A percentile compares a stretch with the other conserved stretches of the same genome.
These are phyloP conservation scores for Cyclanthera cordifolia DNA, from an alignment of 306 rosid genomes.

Conservation along the genomic window DNA sequence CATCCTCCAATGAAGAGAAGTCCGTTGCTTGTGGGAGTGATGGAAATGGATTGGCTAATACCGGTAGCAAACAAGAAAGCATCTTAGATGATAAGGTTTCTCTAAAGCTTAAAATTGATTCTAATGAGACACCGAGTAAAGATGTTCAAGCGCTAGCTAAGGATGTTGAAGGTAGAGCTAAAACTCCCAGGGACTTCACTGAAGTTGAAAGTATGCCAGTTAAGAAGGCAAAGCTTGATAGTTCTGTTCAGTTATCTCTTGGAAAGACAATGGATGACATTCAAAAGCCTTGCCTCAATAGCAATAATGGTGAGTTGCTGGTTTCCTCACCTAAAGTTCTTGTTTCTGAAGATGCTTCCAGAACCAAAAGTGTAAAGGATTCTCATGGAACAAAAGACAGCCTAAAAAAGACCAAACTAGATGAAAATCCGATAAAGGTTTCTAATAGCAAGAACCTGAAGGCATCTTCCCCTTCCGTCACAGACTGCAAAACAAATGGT, in stretches of 20 bases:
- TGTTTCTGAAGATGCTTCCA: slow-evolving; percentile 15
- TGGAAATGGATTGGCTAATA: slow-evolving; percentile 11
- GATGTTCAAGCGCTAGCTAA: slow-evolving; percentile 17
- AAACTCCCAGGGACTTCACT: slow-evolving; percentile 9
- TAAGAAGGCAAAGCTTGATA: slow-evolving; percentile 34
- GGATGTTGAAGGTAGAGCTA: slow-evolving; percentile 16
- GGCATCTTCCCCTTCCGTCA: slow-evolving; percentile 20
- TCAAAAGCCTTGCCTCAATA: slow-evolving; percentile 14
- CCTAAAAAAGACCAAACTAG: slow-evolving; percentile 39
- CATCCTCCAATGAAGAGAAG: slow-evolving; percentile 22
- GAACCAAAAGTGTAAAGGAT: slow-evolving; percentile 21
- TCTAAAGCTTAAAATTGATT: slow-evolving; percentile 22
- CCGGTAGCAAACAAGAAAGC: slow-evolving; percentile 9
- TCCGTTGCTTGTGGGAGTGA: slow-evolving; percentile 9
- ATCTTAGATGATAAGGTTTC: slow-evolving; percentile 8
- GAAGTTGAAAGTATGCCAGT: slow-evolving; percentile 26
- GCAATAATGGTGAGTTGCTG: slow-evolving; percentile 18
- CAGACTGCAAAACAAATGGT: slow-evolving; percentile 24
- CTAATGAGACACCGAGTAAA: slow-evolving; percentile 3
- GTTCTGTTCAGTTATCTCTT: slow-evolving; percentile 19
- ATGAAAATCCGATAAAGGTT: slow-evolving; percentile 15
- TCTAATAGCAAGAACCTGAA: slow-evolving; percentile 25
- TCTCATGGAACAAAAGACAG: slow-evolving; percentile 22
- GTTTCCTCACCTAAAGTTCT: slow-evolving; percentile 9
- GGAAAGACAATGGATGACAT: slow-evolving; percentile 12